Conservation (phyloP, 345 rosid species). For the Balakata baccata region DNA sequence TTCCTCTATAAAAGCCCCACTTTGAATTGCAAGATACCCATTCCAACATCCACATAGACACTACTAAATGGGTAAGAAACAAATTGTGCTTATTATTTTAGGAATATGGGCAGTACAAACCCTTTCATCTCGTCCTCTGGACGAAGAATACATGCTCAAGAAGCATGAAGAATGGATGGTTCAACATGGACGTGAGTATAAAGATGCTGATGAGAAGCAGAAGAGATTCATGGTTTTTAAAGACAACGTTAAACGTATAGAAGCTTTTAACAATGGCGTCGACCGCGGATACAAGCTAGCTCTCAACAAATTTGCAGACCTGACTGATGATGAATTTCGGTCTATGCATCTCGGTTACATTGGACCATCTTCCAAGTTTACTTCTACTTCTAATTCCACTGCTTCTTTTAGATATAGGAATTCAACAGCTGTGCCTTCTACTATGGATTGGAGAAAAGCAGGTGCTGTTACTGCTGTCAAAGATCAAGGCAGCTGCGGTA, state of each 20-base stretch:
- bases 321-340: conserved; percentile 36
- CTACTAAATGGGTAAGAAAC: too few relatives aligned
- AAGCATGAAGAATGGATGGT: conserved; percentile 42
- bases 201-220: conserved; percentile 16
- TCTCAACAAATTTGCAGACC: conserved; percentile 35
- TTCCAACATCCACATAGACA: neutral
- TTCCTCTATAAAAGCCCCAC: conserved; percentile 23
- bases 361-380: neutral
- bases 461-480: conserved; percentile 46
- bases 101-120: conserved; percentile 3
- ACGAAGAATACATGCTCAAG: conserved; percentile 31
- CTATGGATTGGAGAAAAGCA: conserved; percentile 40
- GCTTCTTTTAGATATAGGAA: conserved; percentile 21
- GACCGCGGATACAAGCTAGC: conserved; percentile 27
- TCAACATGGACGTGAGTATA: conserved; percentile 24
- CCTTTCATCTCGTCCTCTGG: conserved; percentile 20
- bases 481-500: conserved; percentile 44
- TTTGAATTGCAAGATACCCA: neutral
- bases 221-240: conserved; percentile 23
- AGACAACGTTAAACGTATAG: conserved; percentile 24
- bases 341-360: conserved; percentile 26
- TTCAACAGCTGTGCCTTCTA: conserved; percentile 21
- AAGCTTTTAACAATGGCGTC: conserved; percentile 17
- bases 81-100: too few relatives aligned
- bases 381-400: neutral